Evolutionary conservation across 78 protist genomes (phyloP), one percentile per base, ranked within the genome.

Genomic region (Dictyostelium capitatum): DNA sequence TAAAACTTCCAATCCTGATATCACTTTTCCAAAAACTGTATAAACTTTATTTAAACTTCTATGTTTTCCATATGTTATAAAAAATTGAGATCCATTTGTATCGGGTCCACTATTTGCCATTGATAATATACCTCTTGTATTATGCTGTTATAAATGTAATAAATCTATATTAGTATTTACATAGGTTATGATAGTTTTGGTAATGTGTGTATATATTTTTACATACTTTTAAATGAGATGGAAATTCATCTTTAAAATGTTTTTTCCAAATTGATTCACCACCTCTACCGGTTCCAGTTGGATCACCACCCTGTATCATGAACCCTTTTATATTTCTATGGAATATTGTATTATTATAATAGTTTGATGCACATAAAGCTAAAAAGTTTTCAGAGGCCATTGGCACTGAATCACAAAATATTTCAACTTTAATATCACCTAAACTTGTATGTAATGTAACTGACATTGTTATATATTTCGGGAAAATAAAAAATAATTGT

Each of bases 241-340:
- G 50, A 23, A 98, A 75, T 81, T 98, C 98, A 81, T 96, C 98
- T n/a, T 89, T 83, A 56, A 98, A 95, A 19, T 72, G 69, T 28
- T 87, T 84, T 12, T 98, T 98, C 96, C 96, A 98, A 37, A 97
- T 96, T 50, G 96, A 74, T 51, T 78, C 82, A 3, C 98, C 99
- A 11, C 99, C 98, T 64, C 94, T 94, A 17, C 98, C 98, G 3
- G 99, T 97, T 25, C 82, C 50, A 2, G 98, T 92, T 17, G 99
- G 99, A 65, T 97, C 98, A 17, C 99, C 98, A 9, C 98, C 97
- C 69, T 97, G 99, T 9, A 97, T 65, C 83, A 97, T 94, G 57
- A 98, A 98, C 7, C 95, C 97, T 43, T 89, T 89, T 53, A 96
- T 96, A 83, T 96, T 96, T 57, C 97, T 89, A 90, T 98, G 99